Evolutionary conservation across 1,284 basidiomycete species (phyloP), one percentile per base, ranked within the genome.

Genomic region (Ustanciosporium gigantosporum): DNA sequence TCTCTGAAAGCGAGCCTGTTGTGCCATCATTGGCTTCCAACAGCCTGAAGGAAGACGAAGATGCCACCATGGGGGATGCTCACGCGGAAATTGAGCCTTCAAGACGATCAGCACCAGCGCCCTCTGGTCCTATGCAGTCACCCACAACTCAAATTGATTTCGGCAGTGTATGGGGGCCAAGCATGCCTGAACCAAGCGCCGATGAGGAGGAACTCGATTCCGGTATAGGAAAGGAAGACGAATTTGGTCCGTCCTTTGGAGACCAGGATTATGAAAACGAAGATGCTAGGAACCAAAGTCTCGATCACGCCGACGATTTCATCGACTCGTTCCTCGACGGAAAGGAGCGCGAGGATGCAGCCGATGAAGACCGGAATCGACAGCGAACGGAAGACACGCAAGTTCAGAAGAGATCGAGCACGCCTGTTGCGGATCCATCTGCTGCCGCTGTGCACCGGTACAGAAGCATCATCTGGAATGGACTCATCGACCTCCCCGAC

Each of bases 401-500:
- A 19, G 15, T 15, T n/a, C 48, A 16, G 22, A 27, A 17, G 27
- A 38, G 42, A 41, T 53, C 50, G 25, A 62, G 49, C 0, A 69
- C 69, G 8, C 69, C 69, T 9, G 46, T 36, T 2, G 36, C 31
- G 4, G 46, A 64, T 8, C 47, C 66, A 11, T 36, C 46, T 4
- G 37, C 47, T 45, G 40, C 19, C n/a, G 45, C 52, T 23, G 19
- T 46, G 20, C 62, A 55, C 29, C 44, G 41, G 31, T 51, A 41
- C 38, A 47, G 41, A 21, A 46, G 36, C 5, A 39, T 68, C 23
- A 40, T 74, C 7, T 77, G 75, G 75, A 67, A 65, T 20, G 75
- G 75, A n/a, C 66, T 74, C n/a, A 50, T 76, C 24, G 66, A 64
- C 27, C 73, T 77, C 44, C 75, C 74, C 17, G 74, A 76, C 25